A percentile compares a stretch with the other conserved stretches of the same genome.
Evolutionary conservation across 202 grass and related monocot genomes (phyloP).

Genomic region (Setaria italica): DNA sequence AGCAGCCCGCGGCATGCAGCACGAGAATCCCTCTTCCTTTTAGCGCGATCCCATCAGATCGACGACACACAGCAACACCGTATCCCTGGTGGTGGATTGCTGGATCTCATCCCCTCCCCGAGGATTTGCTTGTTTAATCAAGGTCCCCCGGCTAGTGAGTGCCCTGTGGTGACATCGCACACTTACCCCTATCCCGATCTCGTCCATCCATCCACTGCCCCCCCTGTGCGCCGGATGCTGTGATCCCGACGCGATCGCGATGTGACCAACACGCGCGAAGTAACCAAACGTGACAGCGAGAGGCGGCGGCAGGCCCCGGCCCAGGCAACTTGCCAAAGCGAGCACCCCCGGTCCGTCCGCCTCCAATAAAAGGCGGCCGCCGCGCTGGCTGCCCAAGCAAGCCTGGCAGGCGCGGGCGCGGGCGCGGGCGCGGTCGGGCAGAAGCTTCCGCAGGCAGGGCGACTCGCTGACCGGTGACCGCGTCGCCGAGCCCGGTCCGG

Average conservation of each 20-base stretch:
- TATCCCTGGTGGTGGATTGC: conserved; percentile 14
- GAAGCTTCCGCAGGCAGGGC: conserved; percentile 30
- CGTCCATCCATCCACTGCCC: not conserved
- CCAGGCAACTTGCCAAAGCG: conserved; percentile 1
- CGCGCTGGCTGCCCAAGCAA: conserved; percentile 42
- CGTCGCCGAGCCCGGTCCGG: not conserved
- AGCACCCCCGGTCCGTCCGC: not conserved
- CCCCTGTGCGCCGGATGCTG: not conserved
- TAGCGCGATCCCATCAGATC: not conserved
- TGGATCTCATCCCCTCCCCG: conserved; percentile 2
- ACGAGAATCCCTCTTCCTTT: not conserved
- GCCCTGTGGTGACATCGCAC: conserved; percentile 50
- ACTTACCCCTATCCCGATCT: not conserved
- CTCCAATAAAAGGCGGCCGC: conserved; percentile 32
- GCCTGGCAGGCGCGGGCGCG: conserved; percentile 16
- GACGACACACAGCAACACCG: not conserved
- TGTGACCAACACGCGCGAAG: conserved; percentile 29
- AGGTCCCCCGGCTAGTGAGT: not conserved
- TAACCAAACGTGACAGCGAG: not conserved
- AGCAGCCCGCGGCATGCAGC: not conserved
- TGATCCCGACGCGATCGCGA: conserved; percentile 3
- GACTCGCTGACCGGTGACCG: conserved; percentile 3
- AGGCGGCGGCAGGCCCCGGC: no score
- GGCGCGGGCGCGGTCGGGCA: conserved; percentile 8
- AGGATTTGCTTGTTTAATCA: conserved; percentile 42